phyloP scores from a whole-genome alignment of 2,329 filamentous ascomycete species.

The Penicillium sp. region DNA sequence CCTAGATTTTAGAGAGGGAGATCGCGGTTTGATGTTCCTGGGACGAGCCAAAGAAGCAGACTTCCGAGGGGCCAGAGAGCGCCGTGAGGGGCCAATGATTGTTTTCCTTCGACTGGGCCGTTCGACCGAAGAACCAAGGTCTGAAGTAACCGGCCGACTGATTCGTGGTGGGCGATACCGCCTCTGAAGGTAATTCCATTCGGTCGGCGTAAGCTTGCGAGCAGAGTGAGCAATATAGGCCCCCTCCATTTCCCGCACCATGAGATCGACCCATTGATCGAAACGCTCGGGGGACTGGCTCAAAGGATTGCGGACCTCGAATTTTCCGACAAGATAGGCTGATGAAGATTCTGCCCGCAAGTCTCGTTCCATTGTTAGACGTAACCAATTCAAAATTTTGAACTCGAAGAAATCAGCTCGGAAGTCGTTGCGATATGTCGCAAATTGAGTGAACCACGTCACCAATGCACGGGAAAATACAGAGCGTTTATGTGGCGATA shows the following conservation, averaged over 20 bases:
- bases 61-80: neutral
- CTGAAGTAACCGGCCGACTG: neutral
- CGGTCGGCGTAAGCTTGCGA: neutral
- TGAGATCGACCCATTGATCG: slow-evolving; percentile 14
- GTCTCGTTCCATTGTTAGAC: slow-evolving; percentile 24
- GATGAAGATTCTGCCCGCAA: slow-evolving; percentile 16
- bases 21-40: neutral
- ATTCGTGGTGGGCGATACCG: neutral
- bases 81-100: neutral
- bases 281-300: slow-evolving; percentile 24
- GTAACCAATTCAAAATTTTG: slow-evolving; percentile 25
- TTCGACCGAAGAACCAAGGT: neutral
- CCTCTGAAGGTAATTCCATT: neutral
- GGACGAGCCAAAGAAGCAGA: neutral
- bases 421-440: slow-evolving; percentile 11
- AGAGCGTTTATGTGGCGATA: neutral
- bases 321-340: slow-evolving; percentile 15
- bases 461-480: neutral
- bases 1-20: neutral
- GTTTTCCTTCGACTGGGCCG: neutral
- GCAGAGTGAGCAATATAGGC: neutral
- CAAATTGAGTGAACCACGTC: neutral
- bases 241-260: neutral
- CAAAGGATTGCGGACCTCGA: slow-evolving; percentile 20
- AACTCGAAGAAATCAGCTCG: slow-evolving; percentile 2